A percentile compares a stretch with the other conserved stretches of the same genome.
phyloP scores from a whole-genome alignment of 306 rosid genomes.

The Urtica urens region DNA sequence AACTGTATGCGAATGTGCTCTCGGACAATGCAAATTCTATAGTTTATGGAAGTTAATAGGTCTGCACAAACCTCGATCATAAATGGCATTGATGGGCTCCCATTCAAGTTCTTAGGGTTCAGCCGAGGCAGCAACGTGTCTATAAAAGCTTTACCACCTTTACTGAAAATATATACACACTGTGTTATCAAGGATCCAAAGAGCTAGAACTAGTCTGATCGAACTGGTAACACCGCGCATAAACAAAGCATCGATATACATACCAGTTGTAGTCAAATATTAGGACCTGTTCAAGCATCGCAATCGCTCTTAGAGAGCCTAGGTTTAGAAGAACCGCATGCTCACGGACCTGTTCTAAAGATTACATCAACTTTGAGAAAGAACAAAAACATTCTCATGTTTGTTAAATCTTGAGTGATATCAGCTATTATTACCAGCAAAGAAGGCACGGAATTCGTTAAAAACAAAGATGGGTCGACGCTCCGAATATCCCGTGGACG shows the following conservation, averaged over 20 bases:
- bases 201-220: too few species aligned
- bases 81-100: slow-evolving; percentile 93
- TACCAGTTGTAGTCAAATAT: slow-evolving; percentile 81
- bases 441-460: slow-evolving; percentile 85
- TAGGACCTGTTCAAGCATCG: slow-evolving; percentile 78
- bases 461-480: slow-evolving; percentile 91
- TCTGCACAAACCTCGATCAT: slow-evolving; percentile 63
- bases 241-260: too few species aligned
- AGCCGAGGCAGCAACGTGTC: slow-evolving; percentile 76
- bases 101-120: slow-evolving; percentile 63
- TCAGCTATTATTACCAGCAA: slow-evolving; percentile 50
- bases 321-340: slow-evolving; percentile 81
- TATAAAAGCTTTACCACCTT: slow-evolving; percentile 88
- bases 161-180: slow-evolving; percentile 36
- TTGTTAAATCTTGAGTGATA: too few species aligned
- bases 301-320: slow-evolving; percentile 92
- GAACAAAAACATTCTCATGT: background rate
- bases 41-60: background rate
- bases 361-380: background rate
- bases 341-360: slow-evolving; percentile 70
- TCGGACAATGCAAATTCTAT: background rate
- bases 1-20: background rate
- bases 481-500: slow-evolving; percentile 96
- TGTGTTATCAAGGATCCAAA: slow-evolving; percentile 12
- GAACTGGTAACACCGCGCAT: too few species aligned